Percentiles rank a stretch among this genome's conserved stretches.
These are phyloP conservation scores for Clonostachys rosea DNA, from an alignment of 2,329 filamentous ascomycete species.

Conservation along the genomic window DNA sequence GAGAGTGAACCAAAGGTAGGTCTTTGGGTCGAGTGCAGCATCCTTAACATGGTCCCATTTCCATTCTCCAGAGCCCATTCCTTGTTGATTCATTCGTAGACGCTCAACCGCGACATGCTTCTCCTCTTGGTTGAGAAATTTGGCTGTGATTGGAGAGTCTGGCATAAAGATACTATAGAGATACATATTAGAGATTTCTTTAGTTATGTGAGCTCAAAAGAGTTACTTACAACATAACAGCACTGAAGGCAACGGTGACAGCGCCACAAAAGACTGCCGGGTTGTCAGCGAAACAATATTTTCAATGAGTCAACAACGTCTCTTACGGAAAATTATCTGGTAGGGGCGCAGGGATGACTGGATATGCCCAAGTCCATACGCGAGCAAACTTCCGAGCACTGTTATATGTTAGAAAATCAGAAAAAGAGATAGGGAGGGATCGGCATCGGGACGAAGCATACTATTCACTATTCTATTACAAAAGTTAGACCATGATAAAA, in stretches of 20 bases:
- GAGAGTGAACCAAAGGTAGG: slow-evolving; percentile 34
- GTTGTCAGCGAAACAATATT: no score
- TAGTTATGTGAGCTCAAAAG: slow-evolving; percentile 26
- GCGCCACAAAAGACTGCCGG: slow-evolving; percentile 19
- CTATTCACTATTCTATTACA: no score
- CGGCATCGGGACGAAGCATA: no score
- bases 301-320: no score
- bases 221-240: slow-evolving; percentile 40
- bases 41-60: slow-evolving; percentile 35
- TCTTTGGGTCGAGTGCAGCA: slow-evolving; percentile 30
- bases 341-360: slow-evolving; percentile 24
- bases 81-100: slow-evolving; percentile 43
- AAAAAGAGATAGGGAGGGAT: no score
- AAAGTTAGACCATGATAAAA: no score
- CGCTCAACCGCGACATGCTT: slow-evolving; percentile 55
- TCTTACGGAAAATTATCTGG: slow-evolving; percentile 20
- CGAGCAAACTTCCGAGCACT: slow-evolving; percentile 17
- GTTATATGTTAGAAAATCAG: slow-evolving; percentile 4
- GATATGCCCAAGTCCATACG: slow-evolving; percentile 22
- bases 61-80: slow-evolving; percentile 29
- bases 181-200: not conserved
- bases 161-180: slow-evolving; percentile 43
- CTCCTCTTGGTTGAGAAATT: slow-evolving; percentile 50
- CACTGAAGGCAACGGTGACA: slow-evolving; percentile 37
- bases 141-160: slow-evolving; percentile 56